These are phyloP conservation scores for Prunella vulgaris DNA, from an alignment of 257 asterid genomes.

Conservation along the genomic window DNA sequence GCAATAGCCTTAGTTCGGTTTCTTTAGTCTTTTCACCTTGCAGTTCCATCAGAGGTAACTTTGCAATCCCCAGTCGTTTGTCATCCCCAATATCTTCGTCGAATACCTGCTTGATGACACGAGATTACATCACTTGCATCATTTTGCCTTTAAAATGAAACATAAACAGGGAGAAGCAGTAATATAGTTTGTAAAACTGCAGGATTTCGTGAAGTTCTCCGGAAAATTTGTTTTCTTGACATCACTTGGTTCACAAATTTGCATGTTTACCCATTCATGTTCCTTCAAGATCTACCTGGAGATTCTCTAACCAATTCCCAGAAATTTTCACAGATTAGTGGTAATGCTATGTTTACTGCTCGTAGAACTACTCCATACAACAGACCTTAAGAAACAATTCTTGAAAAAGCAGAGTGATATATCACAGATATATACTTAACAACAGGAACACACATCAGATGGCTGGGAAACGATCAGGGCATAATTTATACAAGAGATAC, in stretches of 20 bases:
- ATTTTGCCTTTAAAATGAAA: not conserved
- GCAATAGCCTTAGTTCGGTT: slow-evolving; percentile 47
- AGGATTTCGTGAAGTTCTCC: not conserved
- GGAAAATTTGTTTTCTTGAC: not conserved
- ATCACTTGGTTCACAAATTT: not conserved
- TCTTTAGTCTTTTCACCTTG: slow-evolving; percentile 43
- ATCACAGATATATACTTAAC: not conserved
- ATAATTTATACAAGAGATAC: not conserved
- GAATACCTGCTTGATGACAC: slow-evolving; percentile 45
- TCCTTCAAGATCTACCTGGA: not conserved
- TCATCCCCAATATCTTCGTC: slow-evolving; percentile 87
- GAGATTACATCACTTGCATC: not conserved
- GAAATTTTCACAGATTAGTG: not conserved
- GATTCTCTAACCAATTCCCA: not conserved
- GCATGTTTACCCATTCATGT: not conserved
- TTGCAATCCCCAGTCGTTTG: slow-evolving; percentile 56
- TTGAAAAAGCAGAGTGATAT: not conserved
- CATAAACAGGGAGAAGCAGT: not conserved
- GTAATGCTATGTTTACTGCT: not conserved
- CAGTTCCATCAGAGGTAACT: slow-evolving; percentile 54
- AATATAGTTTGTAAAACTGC: no score
- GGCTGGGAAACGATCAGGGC: not conserved
- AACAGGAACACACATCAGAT: not conserved
- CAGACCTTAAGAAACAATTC: not conserved
- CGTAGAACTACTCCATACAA: not conserved